A percentile compares a stretch with the other conserved stretches of the same genome.
Conservation (phyloP, 495 filamentous ascomycete genomes). For the Mycothermus thermophilus region DNA sequence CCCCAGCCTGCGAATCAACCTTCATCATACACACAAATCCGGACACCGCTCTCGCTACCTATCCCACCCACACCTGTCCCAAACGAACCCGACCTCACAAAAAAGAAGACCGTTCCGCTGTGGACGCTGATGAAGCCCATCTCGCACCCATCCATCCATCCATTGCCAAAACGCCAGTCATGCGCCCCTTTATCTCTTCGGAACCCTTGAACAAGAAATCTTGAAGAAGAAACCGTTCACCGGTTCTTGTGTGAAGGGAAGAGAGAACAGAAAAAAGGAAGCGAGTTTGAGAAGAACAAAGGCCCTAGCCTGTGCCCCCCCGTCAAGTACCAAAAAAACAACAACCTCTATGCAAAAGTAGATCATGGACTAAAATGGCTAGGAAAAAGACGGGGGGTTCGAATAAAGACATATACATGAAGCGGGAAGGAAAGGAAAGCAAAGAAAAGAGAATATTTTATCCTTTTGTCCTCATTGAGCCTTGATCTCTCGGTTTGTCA, state of each 20-base stretch:
- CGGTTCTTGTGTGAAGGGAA: no score
- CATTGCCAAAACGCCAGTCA: conserved; percentile 12
- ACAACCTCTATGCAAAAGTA: conserved; percentile 10
- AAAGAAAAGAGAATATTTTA: no score
- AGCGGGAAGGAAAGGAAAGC: conserved; percentile 1
- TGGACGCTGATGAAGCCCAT: no score
- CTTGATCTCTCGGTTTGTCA: no score
- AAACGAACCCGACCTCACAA: conserved; percentile 1
- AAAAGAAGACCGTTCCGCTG: neutral
- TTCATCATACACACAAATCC: neutral
- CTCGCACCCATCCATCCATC: no score
- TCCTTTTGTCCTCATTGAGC: no score
- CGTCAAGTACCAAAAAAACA: neutral
- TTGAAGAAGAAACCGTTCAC: no score
- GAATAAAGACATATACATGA: conserved; percentile 6
- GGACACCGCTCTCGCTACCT: conserved; percentile 1
- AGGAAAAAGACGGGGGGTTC: neutral
- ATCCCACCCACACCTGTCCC: neutral
- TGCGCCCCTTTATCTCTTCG: conserved; percentile 9
- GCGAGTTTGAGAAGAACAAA: conserved; percentile 1
- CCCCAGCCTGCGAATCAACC: no score
- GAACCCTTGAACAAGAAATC: no score
- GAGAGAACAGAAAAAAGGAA: conserved; percentile 2
- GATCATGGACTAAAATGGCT: conserved; percentile 11
- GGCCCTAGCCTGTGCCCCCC: conserved; percentile 3